A percentile compares a stretch with the other conserved stretches of the same genome.
These are phyloP conservation scores for Linderina pennispora DNA, from an alignment of 192 early-diverging fungal species.

Conservation along the genomic window DNA sequence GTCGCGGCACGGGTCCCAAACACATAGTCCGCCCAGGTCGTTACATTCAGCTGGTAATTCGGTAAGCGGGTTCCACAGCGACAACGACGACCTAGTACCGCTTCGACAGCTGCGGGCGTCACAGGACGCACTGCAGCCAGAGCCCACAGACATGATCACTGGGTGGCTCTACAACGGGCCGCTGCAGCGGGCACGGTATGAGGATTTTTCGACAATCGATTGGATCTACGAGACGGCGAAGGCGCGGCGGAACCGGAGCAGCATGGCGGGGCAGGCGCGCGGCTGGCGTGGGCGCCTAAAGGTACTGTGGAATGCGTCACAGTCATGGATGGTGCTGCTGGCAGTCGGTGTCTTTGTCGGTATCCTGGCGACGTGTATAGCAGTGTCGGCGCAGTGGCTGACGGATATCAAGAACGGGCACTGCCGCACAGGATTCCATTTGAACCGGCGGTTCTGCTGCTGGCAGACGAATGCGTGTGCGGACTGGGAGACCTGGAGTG, in stretches of 20 bases:
- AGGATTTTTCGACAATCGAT: slow-evolving; percentile 48
- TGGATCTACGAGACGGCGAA: slow-evolving; percentile 48
- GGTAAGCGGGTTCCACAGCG: slow-evolving; percentile 1
- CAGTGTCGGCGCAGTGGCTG: slow-evolving; percentile 62
- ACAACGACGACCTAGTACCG: slow-evolving; percentile 16
- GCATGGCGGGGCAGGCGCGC: slow-evolving; percentile 11
- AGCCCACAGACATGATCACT: slow-evolving; percentile 36
- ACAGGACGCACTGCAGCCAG: slow-evolving; percentile 20
- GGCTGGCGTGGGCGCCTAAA: slow-evolving; percentile 8
- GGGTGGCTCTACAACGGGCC: slow-evolving; percentile 46
- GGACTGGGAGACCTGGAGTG: slow-evolving; percentile 57
- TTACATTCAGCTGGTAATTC: not conserved
- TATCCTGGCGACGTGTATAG: slow-evolving; percentile 32
- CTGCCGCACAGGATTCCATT: slow-evolving; percentile 70
- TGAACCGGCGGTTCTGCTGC: slow-evolving; percentile 84
- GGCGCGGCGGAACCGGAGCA: slow-evolving; percentile 25
- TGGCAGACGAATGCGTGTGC: slow-evolving; percentile 56
- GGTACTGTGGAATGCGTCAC: slow-evolving; percentile 15
- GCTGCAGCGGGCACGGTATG: slow-evolving; percentile 42
- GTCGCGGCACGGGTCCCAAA: no score
- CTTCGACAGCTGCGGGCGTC: slow-evolving; percentile 29
- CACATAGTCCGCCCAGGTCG: no score
- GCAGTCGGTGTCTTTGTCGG: slow-evolving; percentile 41
- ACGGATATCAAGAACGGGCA: slow-evolving; percentile 80
- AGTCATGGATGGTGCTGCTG: slow-evolving; percentile 36